Percentiles rank a stretch among this genome's conserved stretches.
Evolutionary conservation across 2,329 filamentous ascomycete species (phyloP).

Genomic region (Phyllosticta citriasiana): DNA sequence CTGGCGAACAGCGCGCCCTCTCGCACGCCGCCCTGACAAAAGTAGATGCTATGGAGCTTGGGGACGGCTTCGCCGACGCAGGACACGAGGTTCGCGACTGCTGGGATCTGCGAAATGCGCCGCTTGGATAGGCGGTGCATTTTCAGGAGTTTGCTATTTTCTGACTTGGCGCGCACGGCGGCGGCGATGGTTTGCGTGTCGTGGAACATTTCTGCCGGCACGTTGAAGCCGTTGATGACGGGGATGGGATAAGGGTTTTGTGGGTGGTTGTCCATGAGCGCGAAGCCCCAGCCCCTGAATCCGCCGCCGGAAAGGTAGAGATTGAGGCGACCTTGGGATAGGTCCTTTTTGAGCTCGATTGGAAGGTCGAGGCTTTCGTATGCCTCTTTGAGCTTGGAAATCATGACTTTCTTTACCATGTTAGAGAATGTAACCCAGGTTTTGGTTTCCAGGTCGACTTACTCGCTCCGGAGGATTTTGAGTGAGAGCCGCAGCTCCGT

Average conservation of each 20-base stretch:
- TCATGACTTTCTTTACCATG: slow-evolving; percentile 41
- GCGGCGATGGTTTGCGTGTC: slow-evolving; percentile 25
- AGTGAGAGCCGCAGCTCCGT: slow-evolving; percentile 58
- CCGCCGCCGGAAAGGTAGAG: slow-evolving; percentile 85
- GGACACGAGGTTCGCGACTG: slow-evolving; percentile 71
- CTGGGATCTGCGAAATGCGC: slow-evolving; percentile 70
- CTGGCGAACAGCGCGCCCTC: slow-evolving; percentile 73
- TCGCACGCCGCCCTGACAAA: slow-evolving; percentile 79
- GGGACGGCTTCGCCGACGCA: slow-evolving; percentile 62
- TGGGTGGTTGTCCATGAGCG: slow-evolving; percentile 69
- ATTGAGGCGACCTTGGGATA: slow-evolving; percentile 43
- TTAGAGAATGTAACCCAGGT: neutral
- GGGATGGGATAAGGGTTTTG: slow-evolving; percentile 75
- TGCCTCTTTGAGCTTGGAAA: slow-evolving; percentile 47
- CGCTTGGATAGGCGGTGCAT: slow-evolving; percentile 62
- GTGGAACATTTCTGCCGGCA: slow-evolving; percentile 24
- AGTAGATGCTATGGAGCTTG: slow-evolving; percentile 59
- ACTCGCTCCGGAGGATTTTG: slow-evolving; percentile 4
- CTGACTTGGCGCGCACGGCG: slow-evolving; percentile 49
- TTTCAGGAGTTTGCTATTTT: slow-evolving; percentile 26
- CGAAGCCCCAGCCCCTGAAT: slow-evolving; percentile 82
- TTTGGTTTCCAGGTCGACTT: neutral
- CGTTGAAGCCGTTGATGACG: slow-evolving; percentile 69
- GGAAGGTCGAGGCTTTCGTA: slow-evolving; percentile 51
- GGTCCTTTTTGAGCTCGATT: slow-evolving; percentile 27